Evolutionary conservation across 371 early-diverging fungal species (phyloP).

Genomic region (Mortierella sp.): DNA sequence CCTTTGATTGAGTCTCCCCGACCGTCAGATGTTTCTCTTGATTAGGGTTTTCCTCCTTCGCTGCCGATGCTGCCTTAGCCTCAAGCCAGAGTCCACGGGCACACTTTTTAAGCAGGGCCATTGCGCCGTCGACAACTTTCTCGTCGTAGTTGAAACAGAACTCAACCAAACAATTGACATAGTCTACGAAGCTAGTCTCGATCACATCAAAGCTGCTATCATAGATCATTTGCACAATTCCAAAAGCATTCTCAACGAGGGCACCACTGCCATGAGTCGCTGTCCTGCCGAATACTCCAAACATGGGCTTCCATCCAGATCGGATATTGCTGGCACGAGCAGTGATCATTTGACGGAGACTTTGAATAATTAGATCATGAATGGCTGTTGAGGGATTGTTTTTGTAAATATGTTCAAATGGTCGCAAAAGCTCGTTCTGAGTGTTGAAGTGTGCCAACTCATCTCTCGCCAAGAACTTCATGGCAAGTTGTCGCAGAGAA

Average conservation of each 20-base stretch:
- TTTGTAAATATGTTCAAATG: constrained; percentile 81
- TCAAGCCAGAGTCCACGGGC: constrained; percentile 59
- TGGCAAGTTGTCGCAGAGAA: constrained; percentile 74
- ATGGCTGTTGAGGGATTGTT: constrained; percentile 63
- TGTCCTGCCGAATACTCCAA: constrained; percentile 69
- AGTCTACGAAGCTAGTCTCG: constrained; percentile 74
- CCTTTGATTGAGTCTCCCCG: constrained; percentile 56
- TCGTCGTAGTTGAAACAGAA: constrained; percentile 74
- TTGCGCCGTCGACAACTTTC: constrained; percentile 68
- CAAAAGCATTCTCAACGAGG: constrained; percentile 65
- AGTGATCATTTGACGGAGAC: constrained; percentile 60
- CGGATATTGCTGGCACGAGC: constrained; percentile 64
- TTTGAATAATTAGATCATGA: constrained; percentile 71
- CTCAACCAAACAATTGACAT: constrained; percentile 74
- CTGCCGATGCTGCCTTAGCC: constrained; percentile 30
- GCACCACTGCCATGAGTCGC: constrained; percentile 62
- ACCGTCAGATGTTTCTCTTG: constrained; percentile 33
- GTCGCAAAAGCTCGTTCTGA: constrained; percentile 75
- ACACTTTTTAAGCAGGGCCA: constrained; percentile 69
- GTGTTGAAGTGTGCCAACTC: constrained; percentile 79
- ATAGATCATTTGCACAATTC: constrained; percentile 70
- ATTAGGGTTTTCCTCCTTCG: constrained; percentile 36
- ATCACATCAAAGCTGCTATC: constrained; percentile 65
- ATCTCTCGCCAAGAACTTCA: constrained; percentile 82
- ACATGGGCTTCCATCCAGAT: constrained; percentile 83